These are phyloP conservation scores for Fraxinus americana DNA, from an alignment of 257 asterid genomes.

Conservation along the genomic window DNA sequence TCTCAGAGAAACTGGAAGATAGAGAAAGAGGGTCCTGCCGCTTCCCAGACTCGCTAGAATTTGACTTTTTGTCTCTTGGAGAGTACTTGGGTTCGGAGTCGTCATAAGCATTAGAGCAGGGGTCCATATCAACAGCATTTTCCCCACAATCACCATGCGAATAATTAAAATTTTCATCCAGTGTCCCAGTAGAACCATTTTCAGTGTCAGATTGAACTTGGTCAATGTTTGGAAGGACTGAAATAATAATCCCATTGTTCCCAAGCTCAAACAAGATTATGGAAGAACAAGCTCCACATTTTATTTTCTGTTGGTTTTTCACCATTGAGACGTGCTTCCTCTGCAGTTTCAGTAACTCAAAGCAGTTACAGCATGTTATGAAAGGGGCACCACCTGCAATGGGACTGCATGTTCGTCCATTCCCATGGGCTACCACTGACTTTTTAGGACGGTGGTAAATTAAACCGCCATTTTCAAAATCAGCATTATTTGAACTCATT, in stretches of 20 bases:
- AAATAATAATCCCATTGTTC: slow-evolving; percentile 45
- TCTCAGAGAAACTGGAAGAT: slow-evolving; percentile 50
- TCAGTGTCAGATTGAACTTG: slow-evolving; percentile 50
- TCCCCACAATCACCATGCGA: slow-evolving; percentile 38
- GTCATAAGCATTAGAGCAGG: slow-evolving; percentile 44
- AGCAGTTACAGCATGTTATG: slow-evolving; percentile 81
- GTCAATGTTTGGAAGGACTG: slow-evolving; percentile 50
- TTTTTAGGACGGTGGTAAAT: slow-evolving; percentile 52
- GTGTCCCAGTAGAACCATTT: slow-evolving; percentile 49
- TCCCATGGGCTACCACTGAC: slow-evolving; percentile 42
- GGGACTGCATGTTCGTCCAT: slow-evolving; percentile 47
- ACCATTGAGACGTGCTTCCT: slow-evolving; percentile 46
- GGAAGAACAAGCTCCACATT: slow-evolving; percentile 92
- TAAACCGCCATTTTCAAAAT: slow-evolving; percentile 51
- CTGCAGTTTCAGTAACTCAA: slow-evolving; percentile 68
- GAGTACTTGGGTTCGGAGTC: slow-evolving; percentile 40
- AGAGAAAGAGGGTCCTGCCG: slow-evolving; percentile 49
- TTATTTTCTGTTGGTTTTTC: slow-evolving; percentile 53
- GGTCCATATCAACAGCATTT: slow-evolving; percentile 35
- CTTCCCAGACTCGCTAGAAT: slow-evolving; percentile 46
- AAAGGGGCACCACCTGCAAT: slow-evolving; percentile 94
- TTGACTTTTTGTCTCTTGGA: slow-evolving; percentile 44
- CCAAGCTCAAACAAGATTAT: slow-evolving; percentile 61
- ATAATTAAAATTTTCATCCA: slow-evolving; percentile 47
- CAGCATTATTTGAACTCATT: slow-evolving; percentile 51